phyloP scores from a whole-genome alignment of 352 stramenopile genomes.

The Phytophthora ramorum region DNA sequence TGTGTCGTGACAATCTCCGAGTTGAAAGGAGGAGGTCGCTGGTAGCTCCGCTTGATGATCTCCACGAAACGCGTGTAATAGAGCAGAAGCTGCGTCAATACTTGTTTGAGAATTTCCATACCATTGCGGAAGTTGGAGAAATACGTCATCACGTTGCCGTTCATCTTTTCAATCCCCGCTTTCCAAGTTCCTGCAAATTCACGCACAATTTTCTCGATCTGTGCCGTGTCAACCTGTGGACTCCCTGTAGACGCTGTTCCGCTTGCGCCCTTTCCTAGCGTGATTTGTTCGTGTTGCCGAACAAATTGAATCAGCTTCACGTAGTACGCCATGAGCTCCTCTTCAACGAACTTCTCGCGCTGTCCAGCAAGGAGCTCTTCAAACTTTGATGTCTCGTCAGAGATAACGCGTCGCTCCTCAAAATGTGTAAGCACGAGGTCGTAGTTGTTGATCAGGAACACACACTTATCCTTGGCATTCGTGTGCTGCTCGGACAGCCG shows the following conservation, averaged over 20 bases:
- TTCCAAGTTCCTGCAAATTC: constrained; percentile 98
- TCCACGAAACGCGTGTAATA: constrained; percentile 99
- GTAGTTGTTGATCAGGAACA: constrained; percentile 99
- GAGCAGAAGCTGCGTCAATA: constrained; percentile 97
- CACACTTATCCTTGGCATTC: constrained; percentile 93
- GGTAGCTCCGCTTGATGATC: constrained; percentile 94
- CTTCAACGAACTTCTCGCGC: constrained; percentile 97
- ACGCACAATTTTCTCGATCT: constrained; percentile 94
- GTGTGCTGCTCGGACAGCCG: constrained; percentile 93
- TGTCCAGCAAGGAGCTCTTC: constrained; percentile 94
- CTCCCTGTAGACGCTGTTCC: constrained; percentile 19
- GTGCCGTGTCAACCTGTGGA: constrained; percentile 84
- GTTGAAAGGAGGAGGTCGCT: constrained; percentile 81
- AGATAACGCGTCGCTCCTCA: constrained; percentile 93
- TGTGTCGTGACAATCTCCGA: constrained; percentile 96
- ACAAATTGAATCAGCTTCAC: constrained; percentile 98
- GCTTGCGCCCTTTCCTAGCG: constrained; percentile 43
- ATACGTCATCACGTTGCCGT: constrained; percentile 97
- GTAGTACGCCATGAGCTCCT: constrained; percentile 94
- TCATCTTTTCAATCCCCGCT: constrained; percentile 96
- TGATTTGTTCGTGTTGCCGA: constrained; percentile 92
- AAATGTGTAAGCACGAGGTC: constrained; percentile 96
- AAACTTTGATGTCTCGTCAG: constrained; percentile 95
- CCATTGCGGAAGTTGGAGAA: constrained; percentile 99
- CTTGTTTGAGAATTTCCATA: constrained; percentile 99